Evolutionary conservation across 228 moss, liverwort and hornwort species (phyloP), one percentile per base, ranked within the genome.

Genomic region (Sphagnum magellanicum): DNA sequence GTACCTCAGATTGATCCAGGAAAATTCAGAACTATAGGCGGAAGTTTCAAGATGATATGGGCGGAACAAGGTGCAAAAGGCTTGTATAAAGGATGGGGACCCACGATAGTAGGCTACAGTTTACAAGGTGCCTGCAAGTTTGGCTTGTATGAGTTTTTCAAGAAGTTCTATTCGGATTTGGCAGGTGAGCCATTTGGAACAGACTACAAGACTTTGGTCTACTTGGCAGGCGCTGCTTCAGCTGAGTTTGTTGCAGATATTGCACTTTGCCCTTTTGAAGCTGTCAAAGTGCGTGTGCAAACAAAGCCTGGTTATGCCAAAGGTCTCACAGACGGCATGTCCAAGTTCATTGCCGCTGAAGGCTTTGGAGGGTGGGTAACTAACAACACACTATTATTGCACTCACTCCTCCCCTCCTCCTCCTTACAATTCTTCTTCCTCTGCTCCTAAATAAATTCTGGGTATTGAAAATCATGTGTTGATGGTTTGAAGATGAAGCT

Each of bases 51-150:
- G 50, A 5, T 72, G 53, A 82, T 88, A 9, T 48, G 81, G 71
- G 70, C 51, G 0, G 79, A 88, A 6, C 73, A 84, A 72, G 84
- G 88, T 16, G 8, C 65, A 0, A 79, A 82, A 53, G 84, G 88
- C 9, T 13, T 88, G 6, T 88, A 75, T 5, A 88, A 88, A 60
- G 79, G 88, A 67, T 88, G 88, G 88, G 79, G 75, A 9, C 88
- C 88, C 15, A 84, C 84, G 0, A 0, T 84, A 50, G 70, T 80
- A 46, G 88, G 88, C 15, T 84, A 88, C 6, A 79, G 79, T n/a
- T 11, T 79, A 16, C 84, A 88, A 79, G 84, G 88, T 63, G 84
- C 88, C 63, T 88, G 82, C n/a, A 88, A 88, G 4, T 88, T 88
- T 76, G 88, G 88, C 6, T 79, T 88, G 6, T 88, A 88, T 4